Evolutionary conservation across 345 rosid genomes (phyloP), one percentile per base, ranked within the genome.

Genomic region (Populus tremula): DNA sequence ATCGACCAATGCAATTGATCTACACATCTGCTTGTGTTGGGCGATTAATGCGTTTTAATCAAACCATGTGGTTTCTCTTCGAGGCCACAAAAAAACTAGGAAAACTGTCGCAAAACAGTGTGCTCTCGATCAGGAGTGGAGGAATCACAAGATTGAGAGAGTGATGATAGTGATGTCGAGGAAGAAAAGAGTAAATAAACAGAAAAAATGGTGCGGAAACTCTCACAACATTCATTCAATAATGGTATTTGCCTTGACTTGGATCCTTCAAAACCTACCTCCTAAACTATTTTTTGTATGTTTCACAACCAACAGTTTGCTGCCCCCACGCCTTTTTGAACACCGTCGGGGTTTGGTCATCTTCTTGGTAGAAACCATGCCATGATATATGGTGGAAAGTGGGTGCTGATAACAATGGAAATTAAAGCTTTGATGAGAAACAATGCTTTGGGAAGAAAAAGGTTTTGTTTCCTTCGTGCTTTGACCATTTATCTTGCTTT

Each of bases 201-300:
- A 2, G 3, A 45, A 1, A 13, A 12, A 12, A 3, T 43, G 50
- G 5, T 45, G 50, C 50, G 11, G 50, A 45, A 45, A 45, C 16
- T 14, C 50, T 23, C 14, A 6, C 67, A 31, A 31, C 16, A n/a
- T 31, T 49, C 67, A 77, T 74, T 78, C 33, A 76, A 78, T 68
- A 53, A 67, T 63, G 84, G 83, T 68, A 43, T 11, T 63, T 61
- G 82, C 71, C 41, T 41, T 71, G 78, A 77, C 72, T 81, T 72
- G 88, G 88, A 86, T 81, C 88, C 77, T 74, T 81, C 83, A 83
- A 81, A 39, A 50, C 20, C 41, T 41, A 2, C 66, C 62, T 1
- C 35, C 31, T 31, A 18, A 18, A 33, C 10, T n/a, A 29, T 61
- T 29, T 45, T 20, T 47, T 25, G 43, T 23, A 20, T 56, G 41